Base-by-base conservation (phyloP, 305 asterid genomes). In the Solanum hybrid region DNA sequence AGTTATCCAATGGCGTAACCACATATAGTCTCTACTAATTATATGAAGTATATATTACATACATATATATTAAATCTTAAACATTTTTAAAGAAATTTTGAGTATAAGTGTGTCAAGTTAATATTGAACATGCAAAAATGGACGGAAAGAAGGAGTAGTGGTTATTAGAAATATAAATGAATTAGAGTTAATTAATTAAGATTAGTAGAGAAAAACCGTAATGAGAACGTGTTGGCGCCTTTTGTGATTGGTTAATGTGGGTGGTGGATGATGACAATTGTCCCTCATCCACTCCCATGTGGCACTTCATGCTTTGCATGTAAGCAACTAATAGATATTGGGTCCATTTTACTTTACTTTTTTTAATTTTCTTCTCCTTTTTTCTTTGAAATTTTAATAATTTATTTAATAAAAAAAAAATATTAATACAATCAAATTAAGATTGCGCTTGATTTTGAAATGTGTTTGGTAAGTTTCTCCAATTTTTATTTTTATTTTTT, bases 191-290 rank as follows among this genome's bases (percentile, higher is more conserved):
- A 85, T 91, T 90, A 89, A 71, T 88, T 42, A 26, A 3, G 74
- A 18, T 31, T 16, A 82, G 88, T 40, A 42, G 86, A 46, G 26
- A 7, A 42, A 22, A 34, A 83, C 13, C 29, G 92, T 92, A 89
- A 91, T 89, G 92, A 92, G 91, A 92, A 92, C 95, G 93, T 93
- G 95, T 91, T 88, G 77, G 91, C 92, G 91, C 89, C 87, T 90
- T 90, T 84, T 76, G 82, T 76, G 90, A 93, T 92, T 90, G 37
- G 93, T 79, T 35, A 75, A 86, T 20, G 76, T 29, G 75, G 42
- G 89, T 31, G 80, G 90, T 92, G 92, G 93, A 90, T 92, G 91
- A 84, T 80, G 89, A 90, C 92, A 90, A 82, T 90, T 93, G 93
- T 91, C 26, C 81, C 84, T 86, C 93, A 81, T 71, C 89, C 87